Percentiles rank a stretch among this genome's conserved stretches.
Evolutionary conservation across 768 basidiomycete species (phyloP).

Genomic region (Xerocomus brunneocitrinus): DNA sequence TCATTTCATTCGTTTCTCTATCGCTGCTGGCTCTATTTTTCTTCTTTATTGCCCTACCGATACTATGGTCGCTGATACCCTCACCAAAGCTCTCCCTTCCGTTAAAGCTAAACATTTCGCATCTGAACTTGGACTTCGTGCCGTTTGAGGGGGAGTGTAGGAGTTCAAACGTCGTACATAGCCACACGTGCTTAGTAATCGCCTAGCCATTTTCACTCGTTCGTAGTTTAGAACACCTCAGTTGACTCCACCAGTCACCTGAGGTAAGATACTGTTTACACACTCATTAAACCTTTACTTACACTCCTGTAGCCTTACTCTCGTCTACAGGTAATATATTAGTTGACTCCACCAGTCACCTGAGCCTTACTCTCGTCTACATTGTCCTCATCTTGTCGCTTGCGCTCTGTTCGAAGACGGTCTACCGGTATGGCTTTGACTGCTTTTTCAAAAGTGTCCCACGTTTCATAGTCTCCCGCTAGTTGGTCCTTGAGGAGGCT

Average conservation of each 20-base stretch:
- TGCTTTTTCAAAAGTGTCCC: too few relatives aligned
- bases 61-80: neutral
- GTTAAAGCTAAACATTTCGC: neutral
- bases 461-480: too few relatives aligned
- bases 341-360: too few relatives aligned
- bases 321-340: too few relatives aligned
- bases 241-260: neutral
- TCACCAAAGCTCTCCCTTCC: constrained; percentile 1
- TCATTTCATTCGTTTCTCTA: constrained; percentile 1
- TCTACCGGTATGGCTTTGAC: too few relatives aligned
- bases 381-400: too few relatives aligned
- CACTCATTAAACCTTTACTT: neutral
- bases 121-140: neutral
- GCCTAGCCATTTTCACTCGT: neutral
- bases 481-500: too few relatives aligned
- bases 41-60: constrained; percentile 2
- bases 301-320: neutral
- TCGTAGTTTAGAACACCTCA: neutral
- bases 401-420: too few relatives aligned
- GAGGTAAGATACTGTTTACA: neutral
- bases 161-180: neutral
- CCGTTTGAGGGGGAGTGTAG: neutral
- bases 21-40: neutral
- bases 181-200: neutral
- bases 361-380: too few relatives aligned